phyloP scores from a whole-genome alignment of 2,329 filamentous ascomycete genomes.

The Epichloe festucae region DNA sequence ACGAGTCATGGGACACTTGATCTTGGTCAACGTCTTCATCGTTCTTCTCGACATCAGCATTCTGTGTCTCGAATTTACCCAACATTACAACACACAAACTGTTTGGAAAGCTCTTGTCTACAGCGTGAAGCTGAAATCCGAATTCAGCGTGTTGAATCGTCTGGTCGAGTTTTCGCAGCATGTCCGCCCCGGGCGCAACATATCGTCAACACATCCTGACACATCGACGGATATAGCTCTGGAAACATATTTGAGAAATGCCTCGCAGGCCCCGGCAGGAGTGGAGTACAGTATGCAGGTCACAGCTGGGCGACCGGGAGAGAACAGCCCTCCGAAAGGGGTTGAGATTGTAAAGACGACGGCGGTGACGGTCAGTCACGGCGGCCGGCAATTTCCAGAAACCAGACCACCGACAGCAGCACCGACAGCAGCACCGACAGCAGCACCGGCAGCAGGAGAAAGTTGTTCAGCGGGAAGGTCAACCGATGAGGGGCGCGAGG shows the following conservation, averaged over 20 bases:
- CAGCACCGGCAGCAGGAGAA: neutral
- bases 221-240: slow-evolving; percentile 2
- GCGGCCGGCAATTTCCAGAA: neutral
- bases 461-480: neutral
- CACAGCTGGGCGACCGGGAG: neutral
- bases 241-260: neutral
- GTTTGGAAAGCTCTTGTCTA: slow-evolving; percentile 22
- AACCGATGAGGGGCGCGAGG: neutral
- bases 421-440: neutral
- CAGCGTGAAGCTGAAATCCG: slow-evolving; percentile 24
- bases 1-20: slow-evolving; percentile 17
- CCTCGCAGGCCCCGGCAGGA: neutral
- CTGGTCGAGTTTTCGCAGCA: slow-evolving; percentile 21
- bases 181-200: neutral
- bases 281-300: slow-evolving; percentile 2
- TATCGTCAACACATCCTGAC: neutral
- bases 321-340: neutral
- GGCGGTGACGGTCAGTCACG: slow-evolving; percentile 2
- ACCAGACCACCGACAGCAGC: neutral
- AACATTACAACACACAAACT: slow-evolving; percentile 20
- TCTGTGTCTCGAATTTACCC: slow-evolving; percentile 18
- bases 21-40: slow-evolving; percentile 29
- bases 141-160: slow-evolving; percentile 22
- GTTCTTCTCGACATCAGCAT: slow-evolving; percentile 28
- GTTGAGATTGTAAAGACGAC: slow-evolving; percentile 2